These are phyloP conservation scores for Phlebiopsis flavidoalba DNA, from an alignment of 768 basidiomycete genomes.

Conservation along the genomic window DNA sequence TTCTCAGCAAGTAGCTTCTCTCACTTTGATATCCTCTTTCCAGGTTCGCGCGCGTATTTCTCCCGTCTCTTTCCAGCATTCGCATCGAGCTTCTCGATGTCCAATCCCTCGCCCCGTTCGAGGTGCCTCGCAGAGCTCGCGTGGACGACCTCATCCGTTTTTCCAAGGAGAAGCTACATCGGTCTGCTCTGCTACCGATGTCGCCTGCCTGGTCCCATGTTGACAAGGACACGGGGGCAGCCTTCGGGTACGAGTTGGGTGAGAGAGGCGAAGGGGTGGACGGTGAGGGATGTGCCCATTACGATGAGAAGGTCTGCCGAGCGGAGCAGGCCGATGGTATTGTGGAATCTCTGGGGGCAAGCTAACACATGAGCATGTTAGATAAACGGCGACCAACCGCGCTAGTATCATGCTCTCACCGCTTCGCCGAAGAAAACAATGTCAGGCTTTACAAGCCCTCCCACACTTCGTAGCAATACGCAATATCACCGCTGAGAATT, in stretches of 20 bases:
- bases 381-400: conserved; percentile 56
- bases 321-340: conserved; percentile 44
- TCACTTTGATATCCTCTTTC: not conserved
- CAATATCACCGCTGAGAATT: conserved; percentile 57
- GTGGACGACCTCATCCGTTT: conserved; percentile 68
- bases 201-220: conserved; percentile 78
- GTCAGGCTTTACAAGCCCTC: conserved; percentile 85
- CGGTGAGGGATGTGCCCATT: conserved; percentile 85
- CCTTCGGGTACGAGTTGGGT: conserved; percentile 39
- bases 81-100: conserved; percentile 26
- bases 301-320: conserved; percentile 85
- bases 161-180: conserved; percentile 64
- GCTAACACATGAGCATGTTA: conserved; percentile 31
- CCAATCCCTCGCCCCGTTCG: conserved; percentile 61
- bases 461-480: conserved; percentile 63
- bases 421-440: conserved; percentile 91
- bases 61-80: conserved; percentile 22
- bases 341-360: conserved; percentile 69
- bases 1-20: not conserved
- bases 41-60: conserved; percentile 3
- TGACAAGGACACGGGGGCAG: conserved; percentile 86
- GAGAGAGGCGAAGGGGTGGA: conserved; percentile 84
- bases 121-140: conserved; percentile 57
- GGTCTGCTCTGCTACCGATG: conserved; percentile 44
- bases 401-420: conserved; percentile 39